These are phyloP conservation scores for Porodaedalea pini DNA, from an alignment of 1,284 basidiomycete species.

Conservation along the genomic window DNA sequence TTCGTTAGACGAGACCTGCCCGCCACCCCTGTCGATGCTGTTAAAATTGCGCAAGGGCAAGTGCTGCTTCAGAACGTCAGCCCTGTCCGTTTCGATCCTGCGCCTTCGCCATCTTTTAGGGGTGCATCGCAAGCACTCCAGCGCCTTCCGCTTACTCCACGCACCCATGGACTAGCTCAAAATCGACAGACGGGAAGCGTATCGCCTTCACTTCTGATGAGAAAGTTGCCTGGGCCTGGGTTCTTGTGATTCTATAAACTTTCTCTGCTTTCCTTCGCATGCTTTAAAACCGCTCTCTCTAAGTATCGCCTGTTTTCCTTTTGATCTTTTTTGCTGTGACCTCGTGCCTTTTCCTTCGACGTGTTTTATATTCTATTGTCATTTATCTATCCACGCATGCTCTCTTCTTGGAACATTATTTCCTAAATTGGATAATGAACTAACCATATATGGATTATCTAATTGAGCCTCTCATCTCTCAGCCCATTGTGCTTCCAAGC, in stretches of 20 bases:
- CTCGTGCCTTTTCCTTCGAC: background rate
- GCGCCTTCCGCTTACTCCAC: background rate
- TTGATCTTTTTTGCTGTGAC: background rate
- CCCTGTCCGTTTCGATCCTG: constrained; percentile 6
- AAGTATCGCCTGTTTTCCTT: background rate
- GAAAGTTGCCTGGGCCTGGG: background rate
- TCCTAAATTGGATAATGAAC: background rate
- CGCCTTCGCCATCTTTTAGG: background rate
- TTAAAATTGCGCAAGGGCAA: constrained; percentile 11
- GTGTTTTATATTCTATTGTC: background rate
- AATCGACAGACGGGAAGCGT: background rate
- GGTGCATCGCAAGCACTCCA: no score
- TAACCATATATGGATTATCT: background rate
- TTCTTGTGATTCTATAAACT: background rate
- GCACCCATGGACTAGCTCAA: background rate
- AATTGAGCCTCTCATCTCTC: no score
- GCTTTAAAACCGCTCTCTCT: background rate
- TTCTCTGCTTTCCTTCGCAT: background rate
- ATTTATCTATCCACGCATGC: background rate
- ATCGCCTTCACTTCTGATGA: background rate
- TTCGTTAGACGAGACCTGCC: background rate
- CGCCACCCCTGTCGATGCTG: background rate
- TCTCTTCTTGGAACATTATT: background rate
- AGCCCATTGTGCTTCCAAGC: no score
- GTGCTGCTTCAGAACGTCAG: constrained; percentile 12